These are phyloP conservation scores for Calocybe indica DNA, from an alignment of 768 basidiomycete species.

Conservation along the genomic window DNA sequence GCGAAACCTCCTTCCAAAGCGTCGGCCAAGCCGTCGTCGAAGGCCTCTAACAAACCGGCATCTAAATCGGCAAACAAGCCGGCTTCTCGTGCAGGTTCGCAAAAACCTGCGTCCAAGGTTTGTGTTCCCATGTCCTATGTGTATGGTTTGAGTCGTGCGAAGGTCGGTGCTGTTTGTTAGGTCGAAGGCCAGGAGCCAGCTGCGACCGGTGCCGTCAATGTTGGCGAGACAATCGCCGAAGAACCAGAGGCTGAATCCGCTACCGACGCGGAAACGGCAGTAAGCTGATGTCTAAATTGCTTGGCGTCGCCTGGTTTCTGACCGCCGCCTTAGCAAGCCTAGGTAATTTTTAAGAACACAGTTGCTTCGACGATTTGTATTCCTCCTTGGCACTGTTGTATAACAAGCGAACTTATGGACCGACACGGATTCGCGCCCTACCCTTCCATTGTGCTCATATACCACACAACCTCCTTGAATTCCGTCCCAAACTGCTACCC, in stretches of 20 bases:
- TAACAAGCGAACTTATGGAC: too few relatives aligned
- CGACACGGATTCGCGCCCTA: too few relatives aligned
- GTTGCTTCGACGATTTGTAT: too few relatives aligned
- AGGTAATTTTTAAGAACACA: too few relatives aligned
- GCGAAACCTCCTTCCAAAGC: slow-evolving; percentile 33
- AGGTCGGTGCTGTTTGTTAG: slow-evolving; percentile 13
- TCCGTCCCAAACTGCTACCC: too few relatives aligned
- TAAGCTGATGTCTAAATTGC: too few relatives aligned
- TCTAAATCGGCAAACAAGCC: slow-evolving; percentile 43
- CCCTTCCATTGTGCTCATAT: too few relatives aligned
- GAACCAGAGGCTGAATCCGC: slow-evolving; percentile 42
- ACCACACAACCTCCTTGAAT: too few relatives aligned
- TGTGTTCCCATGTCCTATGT: slow-evolving; percentile 11
- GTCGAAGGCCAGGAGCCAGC: slow-evolving; percentile 34
- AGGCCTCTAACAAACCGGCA: slow-evolving; percentile 36
- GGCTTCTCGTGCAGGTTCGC: slow-evolving; percentile 50
- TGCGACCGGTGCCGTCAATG: slow-evolving; percentile 26
- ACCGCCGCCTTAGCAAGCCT: too few relatives aligned
- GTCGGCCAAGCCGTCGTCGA: slow-evolving; percentile 34
- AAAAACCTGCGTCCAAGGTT: slow-evolving; percentile 64
- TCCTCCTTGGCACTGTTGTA: too few relatives aligned
- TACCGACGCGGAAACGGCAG: slow-evolving; percentile 5
- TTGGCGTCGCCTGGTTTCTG: too few relatives aligned
- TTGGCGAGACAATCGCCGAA: slow-evolving; percentile 47
- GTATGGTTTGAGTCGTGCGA: neutral